These are phyloP conservation scores for Penicillium coffeae DNA, from an alignment of 495 filamentous ascomycete genomes.

Conservation along the genomic window DNA sequence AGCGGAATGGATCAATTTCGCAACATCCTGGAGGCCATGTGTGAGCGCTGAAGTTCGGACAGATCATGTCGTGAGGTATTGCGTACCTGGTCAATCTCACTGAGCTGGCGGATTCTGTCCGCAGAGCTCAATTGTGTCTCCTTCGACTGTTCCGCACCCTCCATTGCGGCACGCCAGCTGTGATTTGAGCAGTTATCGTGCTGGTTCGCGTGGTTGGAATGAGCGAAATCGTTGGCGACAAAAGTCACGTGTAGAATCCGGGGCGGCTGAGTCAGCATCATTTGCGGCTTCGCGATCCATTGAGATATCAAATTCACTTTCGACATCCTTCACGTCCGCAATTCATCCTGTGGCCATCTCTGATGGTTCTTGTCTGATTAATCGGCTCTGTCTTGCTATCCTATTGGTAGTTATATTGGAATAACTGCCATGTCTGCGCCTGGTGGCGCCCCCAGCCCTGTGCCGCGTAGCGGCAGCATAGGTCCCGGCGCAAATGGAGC, in stretches of 20 bases:
- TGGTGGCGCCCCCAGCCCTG: conserved; percentile 47
- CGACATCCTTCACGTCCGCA: neutral
- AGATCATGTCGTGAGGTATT: neutral
- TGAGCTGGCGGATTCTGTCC: conserved; percentile 74
- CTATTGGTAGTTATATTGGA: neutral
- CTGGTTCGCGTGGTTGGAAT: too few relatives aligned
- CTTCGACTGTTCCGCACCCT: neutral
- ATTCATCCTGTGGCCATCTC: conserved; percentile 8
- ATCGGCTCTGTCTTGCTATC: neutral
- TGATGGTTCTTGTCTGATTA: neutral
- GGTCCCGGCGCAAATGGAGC: conserved; percentile 42
- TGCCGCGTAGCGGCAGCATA: conserved; percentile 49
- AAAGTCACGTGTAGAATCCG: conserved; percentile 26
- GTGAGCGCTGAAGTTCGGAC: neutral
- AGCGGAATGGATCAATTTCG: conserved; percentile 61
- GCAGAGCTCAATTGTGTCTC: conserved; percentile 51
- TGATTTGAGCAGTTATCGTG: too few relatives aligned
- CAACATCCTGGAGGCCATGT: conserved; percentile 42
- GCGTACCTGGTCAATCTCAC: conserved; percentile 65
- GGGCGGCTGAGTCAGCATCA: conserved; percentile 8
- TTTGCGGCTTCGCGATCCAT: neutral
- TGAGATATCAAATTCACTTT: conserved; percentile 18
- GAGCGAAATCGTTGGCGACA: too few relatives aligned
- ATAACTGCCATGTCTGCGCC: conserved; percentile 40
- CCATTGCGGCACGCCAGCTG: too few relatives aligned